These are phyloP conservation scores for Wickerhamomyces sp. DNA, from an alignment of 1,139 yeast species.

Conservation along the genomic window DNA sequence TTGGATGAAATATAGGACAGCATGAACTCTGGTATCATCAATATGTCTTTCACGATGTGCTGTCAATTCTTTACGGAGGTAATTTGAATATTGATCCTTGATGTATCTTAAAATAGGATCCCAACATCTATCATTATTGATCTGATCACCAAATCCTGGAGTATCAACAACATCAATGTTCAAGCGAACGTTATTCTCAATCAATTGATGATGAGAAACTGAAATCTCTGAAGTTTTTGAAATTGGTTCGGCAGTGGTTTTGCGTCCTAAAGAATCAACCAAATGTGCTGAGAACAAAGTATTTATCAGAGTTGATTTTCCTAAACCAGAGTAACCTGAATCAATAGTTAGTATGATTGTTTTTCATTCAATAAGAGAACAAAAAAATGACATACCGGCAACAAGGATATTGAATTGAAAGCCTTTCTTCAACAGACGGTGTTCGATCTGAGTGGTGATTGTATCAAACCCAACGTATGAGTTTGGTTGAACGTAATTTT, in stretches of 20 bases:
- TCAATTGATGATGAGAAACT: slow-evolving; percentile 60
- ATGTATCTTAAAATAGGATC: slow-evolving; percentile 93
- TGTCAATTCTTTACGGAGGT: slow-evolving; percentile 89
- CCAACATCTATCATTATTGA: slow-evolving; percentile 95
- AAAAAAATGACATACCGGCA: slow-evolving; percentile 47
- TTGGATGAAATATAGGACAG: slow-evolving; percentile 83
- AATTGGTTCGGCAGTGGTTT: slow-evolving; percentile 53
- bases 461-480: slow-evolving; percentile 93
- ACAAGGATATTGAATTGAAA: slow-evolving; percentile 93
- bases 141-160: slow-evolving; percentile 97
- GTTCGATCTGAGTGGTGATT: slow-evolving; percentile 92
- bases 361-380: background rate
- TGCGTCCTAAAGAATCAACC: slow-evolving; percentile 70
- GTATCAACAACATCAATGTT: slow-evolving; percentile 89
- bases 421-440: slow-evolving; percentile 85
- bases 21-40: slow-evolving; percentile 91
- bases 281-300: slow-evolving; percentile 84
- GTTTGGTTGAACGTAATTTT: slow-evolving; percentile 32
- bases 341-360: background rate
- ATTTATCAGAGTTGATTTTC: slow-evolving; percentile 87
- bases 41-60: slow-evolving; percentile 88
- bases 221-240: slow-evolving; percentile 87
- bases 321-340: slow-evolving; percentile 77
- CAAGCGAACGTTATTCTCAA: slow-evolving; percentile 84
- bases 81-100: slow-evolving; percentile 93